Conservation (phyloP, 495 filamentous ascomycete genomes). For the Penicillium arizonense region DNA sequence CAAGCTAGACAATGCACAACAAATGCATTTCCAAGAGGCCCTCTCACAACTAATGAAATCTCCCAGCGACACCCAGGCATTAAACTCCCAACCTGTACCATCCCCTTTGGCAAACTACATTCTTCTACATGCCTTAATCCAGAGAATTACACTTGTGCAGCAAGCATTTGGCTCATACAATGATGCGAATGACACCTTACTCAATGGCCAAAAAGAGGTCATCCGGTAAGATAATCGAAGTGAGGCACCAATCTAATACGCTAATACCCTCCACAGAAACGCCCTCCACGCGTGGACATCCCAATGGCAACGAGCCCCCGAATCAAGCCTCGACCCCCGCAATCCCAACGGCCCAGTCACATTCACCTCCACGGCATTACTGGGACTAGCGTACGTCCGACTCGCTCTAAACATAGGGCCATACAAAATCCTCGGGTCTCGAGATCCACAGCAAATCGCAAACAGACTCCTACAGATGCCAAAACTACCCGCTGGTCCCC, state of each 20-base stretch:
- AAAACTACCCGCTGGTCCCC: constrained; percentile 17
- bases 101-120: constrained; percentile 60
- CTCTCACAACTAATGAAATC: constrained; percentile 2
- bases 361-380: constrained; percentile 58
- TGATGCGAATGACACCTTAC: constrained; percentile 29
- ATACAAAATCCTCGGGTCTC: constrained; percentile 29
- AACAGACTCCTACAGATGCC: constrained; percentile 12
- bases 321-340: constrained; percentile 40
- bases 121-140: constrained; percentile 58
- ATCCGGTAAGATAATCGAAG: constrained; percentile 43
- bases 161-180: constrained; percentile 35
- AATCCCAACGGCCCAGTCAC: constrained; percentile 51
- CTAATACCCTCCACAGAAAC: constrained; percentile 16
- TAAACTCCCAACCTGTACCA: constrained; percentile 5
- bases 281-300: constrained; percentile 54
- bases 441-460: constrained; percentile 19
- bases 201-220: constrained; percentile 36
- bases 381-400: constrained; percentile 57
- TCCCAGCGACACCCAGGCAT: background rate
- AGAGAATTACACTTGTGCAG: constrained; percentile 57
- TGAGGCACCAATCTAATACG: constrained; percentile 8
- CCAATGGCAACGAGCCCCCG: constrained; percentile 46
- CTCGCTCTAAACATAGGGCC: constrained; percentile 28
- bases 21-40: constrained; percentile 20
- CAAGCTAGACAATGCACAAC: constrained; percentile 1